Base-by-base conservation (phyloP, 106 monocot species). In the Phalaenopsis aphrodite region DNA sequence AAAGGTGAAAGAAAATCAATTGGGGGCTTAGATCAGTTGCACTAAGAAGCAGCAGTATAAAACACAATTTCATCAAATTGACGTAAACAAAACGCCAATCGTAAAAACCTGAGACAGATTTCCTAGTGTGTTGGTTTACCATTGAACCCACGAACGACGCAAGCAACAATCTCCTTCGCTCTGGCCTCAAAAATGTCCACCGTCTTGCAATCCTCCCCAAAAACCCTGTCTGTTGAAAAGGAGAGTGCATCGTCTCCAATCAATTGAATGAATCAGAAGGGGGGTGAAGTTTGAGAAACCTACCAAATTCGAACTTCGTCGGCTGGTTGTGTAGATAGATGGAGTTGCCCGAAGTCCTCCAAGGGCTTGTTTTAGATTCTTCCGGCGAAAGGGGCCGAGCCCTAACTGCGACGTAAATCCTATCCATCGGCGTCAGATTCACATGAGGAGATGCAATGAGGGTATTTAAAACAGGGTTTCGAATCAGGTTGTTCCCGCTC, bases 111-210 rank as follows among this genome's bases (percentile, higher is more conserved):
- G 8, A 7, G 45, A 43, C 19, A 43, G 41, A 42, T 18, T 19
- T 19, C 14, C 74, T 6, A 19, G n/a, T 0, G 9, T 41, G n/a
- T 11, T 21, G 9, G 1, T 65, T 23, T 42, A 88, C 98, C 98
- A 43, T 99, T 99, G 72, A 99, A 99, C 24, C 98, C 98, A 37
- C 86, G 83, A 58, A 99, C 89, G 1, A 88, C 89, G 3, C 94
- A 94, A 2, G 88, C 85, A 2, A 99, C 98, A 30, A 99, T 99
- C n/a, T 87, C 89, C 39, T 87, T 89, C 9, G 93, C 95, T 7
- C 91, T 83, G 7, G 91, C 88, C 66, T 75, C 84, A 48, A 91
- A 99, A 1, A 99, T 84, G 2, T 91, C 93, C 10, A 45, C 79
- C 0, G 89, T 99, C 82, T 71, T 85, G 79, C 91, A 86, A 12